Base-by-base conservation (phyloP, 139 green algal species). In the Chara braunii region DNA sequence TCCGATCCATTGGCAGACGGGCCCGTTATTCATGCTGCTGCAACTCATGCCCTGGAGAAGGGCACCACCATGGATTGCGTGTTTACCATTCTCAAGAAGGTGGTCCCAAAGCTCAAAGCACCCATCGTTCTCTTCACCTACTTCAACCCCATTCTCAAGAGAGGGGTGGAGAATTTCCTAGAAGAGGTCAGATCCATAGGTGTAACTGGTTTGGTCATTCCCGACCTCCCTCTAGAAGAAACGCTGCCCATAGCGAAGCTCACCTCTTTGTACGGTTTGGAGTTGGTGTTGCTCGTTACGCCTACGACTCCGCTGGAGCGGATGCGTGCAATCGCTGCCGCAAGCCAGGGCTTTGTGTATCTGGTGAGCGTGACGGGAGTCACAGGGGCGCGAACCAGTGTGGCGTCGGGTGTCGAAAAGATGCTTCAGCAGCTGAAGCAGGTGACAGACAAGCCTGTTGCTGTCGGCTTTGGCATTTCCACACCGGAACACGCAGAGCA, bases 81-180 rank as follows among this genome's bases (percentile, higher is more conserved):
- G 34, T 51, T 84, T 32, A 55, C 35, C 1, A 51, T 84, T 30
- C 6, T 83, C 0, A 54, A 28, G 8, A 37, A 65, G 64, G 64
- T 74, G 2, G 76, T 78, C 2, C 67, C 85, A 0, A 59, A 26
- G 3, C 79, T 97, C 45, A 83, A 59, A 23, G 88, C 91, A 9
- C 90, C 91, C 5, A 64, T 98, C 1, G 83, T 99, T 8, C 75
- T 97, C 37, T 99, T 99, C 78, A 95, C 89, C 0, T 99, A 99
- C 75, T 97, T 85, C 84, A 99, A 99, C 74, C 94, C 94, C 36
- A 98, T 98, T 79, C 89, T 96, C 79, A 78, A 84, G 0, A 71
- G 85, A 1, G 88, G 88, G 1, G 68, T 89, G 29, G 84, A 95
- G 34, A 79, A 80, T 37, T 97, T 96, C 78, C 93, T 90, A 77